Evolutionary conservation across 1,284 basidiomycete species (phyloP), one percentile per base, ranked within the genome.

Genomic region (Malassezia globosa): DNA sequence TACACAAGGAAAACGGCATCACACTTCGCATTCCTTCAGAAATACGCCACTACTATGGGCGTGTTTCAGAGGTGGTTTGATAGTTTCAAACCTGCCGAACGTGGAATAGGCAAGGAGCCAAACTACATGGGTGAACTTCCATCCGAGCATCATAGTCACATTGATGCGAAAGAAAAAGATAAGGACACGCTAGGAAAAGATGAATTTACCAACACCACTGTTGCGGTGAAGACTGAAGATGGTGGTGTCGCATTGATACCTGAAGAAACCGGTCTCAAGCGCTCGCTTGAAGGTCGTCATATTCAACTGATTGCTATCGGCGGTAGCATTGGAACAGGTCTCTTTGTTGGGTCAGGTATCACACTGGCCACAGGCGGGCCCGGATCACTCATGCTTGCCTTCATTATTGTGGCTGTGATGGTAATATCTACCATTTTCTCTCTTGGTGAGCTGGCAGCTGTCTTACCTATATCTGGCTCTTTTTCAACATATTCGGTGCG

Each of bases 361-460:
- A 74, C 76, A 6, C 73, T 78, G 5, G 49, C 57, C n/a, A 66
- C 55, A 7, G 77, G 77, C 59, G 77, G 77, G 19, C 77, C 77
- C 13, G 74, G 72, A 37, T 72, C 69, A 63, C 73, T 57, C 40
- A 63, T 72, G 46, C 59, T 72, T 45, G 69, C 64, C 34, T 63
- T 61, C 39, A 54, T 66, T 33, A 52, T 72, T 22, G 55, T 69
- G 38, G 64, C 64, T 46, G 35, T 64, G 46, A 64, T 72, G 55
- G 56, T 77, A 16, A 72, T 69, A 44, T 69, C 62, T 55, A 59
- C 66, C 43, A 68, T 75, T 46, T 70, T 74, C 64, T 66, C 67
- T 36, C 61, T 69, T 7, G 66, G 66, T 57, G 66, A 68, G 54
- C 46, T 68, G 2, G 62, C 66, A 21, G 54, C 64, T 29, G 56